Conservation (phyloP, 2,329 filamentous ascomycete species). For the Cladophialophora yegresii region DNA sequence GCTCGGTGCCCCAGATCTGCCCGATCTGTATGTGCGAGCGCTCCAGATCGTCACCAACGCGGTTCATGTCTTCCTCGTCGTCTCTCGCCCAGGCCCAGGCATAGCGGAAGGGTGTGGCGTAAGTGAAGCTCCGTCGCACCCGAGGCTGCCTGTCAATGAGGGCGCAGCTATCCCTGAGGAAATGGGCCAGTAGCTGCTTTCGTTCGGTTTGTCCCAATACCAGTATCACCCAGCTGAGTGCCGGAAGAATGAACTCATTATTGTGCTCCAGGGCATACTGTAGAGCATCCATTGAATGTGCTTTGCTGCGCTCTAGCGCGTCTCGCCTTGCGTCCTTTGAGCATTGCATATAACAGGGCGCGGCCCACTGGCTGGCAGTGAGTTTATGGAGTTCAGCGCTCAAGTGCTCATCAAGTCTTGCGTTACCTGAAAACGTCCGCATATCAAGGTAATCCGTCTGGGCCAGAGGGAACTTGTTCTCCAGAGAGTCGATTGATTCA, state of each 20-base stretch:
- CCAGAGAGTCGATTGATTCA: constrained; percentile 10
- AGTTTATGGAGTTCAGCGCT: constrained; percentile 14
- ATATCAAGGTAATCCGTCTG: neutral
- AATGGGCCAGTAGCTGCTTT: constrained; percentile 14
- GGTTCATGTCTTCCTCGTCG: constrained; percentile 7
- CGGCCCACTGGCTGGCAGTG: constrained; percentile 20
- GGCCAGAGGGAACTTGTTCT: neutral
- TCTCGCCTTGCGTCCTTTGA: constrained; percentile 3
- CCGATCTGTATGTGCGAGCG: constrained; percentile 15
- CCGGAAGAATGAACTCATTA: constrained; percentile 27
- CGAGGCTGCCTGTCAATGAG: constrained; percentile 16
- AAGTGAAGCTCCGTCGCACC: constrained; percentile 10
- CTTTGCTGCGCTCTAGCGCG: constrained; percentile 12
- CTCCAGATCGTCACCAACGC: constrained; percentile 16
- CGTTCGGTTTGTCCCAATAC: constrained; percentile 22
- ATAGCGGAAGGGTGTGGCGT: constrained; percentile 23
- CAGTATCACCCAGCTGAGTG: constrained; percentile 23
- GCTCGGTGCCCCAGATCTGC: constrained; percentile 20
- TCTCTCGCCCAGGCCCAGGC: constrained; percentile 17
- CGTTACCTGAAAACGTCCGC: neutral
- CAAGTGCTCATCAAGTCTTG: neutral
- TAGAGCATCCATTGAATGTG: constrained; percentile 18
- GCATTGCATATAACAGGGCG: constrained; percentile 19
- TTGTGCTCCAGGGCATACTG: constrained; percentile 18
- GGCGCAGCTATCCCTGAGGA: constrained; percentile 20